Evolutionary conservation across 2,329 filamentous ascomycete species (phyloP).

Genomic region (Fonsecaea nubica): DNA sequence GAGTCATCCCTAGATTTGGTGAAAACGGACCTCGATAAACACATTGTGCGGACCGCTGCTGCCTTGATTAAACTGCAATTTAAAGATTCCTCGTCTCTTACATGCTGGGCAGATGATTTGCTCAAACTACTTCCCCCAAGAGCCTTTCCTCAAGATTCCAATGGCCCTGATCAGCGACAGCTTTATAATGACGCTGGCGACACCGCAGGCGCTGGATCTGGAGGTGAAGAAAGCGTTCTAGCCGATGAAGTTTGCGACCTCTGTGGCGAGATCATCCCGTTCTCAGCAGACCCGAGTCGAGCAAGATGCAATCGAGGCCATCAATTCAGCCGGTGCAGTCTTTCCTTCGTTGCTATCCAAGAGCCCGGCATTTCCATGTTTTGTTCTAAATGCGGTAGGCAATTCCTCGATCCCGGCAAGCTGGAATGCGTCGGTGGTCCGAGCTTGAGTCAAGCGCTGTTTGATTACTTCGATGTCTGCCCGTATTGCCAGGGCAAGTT

Average conservation of each 20-base stretch:
- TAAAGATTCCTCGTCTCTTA: conserved; percentile 6
- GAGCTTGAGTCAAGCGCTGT: conserved; percentile 37
- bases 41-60: conserved; percentile 24
- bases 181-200: conserved; percentile 9
- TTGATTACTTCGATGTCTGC: conserved; percentile 40
- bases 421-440: conserved; percentile 33
- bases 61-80: conserved; percentile 22
- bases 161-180: not conserved
- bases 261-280: conserved; percentile 32
- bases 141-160: not conserved
- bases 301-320: conserved; percentile 37
- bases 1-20: conserved; percentile 12
- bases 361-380: conserved; percentile 41
- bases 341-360: conserved; percentile 41
- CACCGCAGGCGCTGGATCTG: not conserved
- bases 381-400: conserved; percentile 40
- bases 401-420: conserved; percentile 39
- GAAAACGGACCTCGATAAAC: conserved; percentile 23
- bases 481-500: conserved; percentile 41
- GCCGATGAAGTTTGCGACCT: conserved; percentile 36
- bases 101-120: conserved; percentile 14
- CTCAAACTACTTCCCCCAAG: not conserved
- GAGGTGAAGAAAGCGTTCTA: conserved; percentile 3
- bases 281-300: conserved; percentile 16
- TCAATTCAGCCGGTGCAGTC: conserved; percentile 38